A percentile compares a stretch with the other conserved stretches of the same genome.
Conservation (phyloP, 768 basidiomycete genomes). For the Krasilnikovozyma curviuscula region DNA sequence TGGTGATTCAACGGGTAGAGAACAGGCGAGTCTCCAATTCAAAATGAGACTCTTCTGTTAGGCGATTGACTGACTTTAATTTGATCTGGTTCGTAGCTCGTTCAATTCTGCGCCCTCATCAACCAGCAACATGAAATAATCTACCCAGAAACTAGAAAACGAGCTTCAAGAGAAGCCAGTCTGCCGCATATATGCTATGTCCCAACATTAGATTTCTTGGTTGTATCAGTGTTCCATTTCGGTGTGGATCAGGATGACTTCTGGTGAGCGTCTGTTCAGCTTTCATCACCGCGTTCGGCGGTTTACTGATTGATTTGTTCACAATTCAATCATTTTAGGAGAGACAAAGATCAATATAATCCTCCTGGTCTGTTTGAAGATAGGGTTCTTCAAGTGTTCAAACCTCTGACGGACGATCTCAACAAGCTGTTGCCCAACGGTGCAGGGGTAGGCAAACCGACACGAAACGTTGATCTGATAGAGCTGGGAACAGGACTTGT, state of each 20-base stretch:
- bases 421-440: constrained; percentile 1
- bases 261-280: constrained; percentile 7
- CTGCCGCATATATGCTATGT: constrained; percentile 15
- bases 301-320: neutral
- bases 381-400: neutral
- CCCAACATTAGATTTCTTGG: constrained; percentile 15
- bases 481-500: constrained; percentile 9
- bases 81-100: too few species aligned
- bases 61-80: too few species aligned
- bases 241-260: constrained; percentile 16
- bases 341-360: constrained; percentile 10
- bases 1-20: constrained; percentile 16
- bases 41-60: too few species aligned
- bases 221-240: constrained; percentile 18
- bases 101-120: neutral
- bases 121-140: neutral
- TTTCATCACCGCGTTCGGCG: neutral
- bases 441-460: neutral
- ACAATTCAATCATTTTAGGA: neutral
- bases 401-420: neutral
- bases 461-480: constrained; percentile 6
- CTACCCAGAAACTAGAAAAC: neutral
- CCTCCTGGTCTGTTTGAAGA: constrained; percentile 4
- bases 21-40: constrained; percentile 12
- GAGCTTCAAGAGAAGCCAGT: constrained; percentile 4